Evolutionary conservation across 495 filamentous ascomycete species (phyloP), one percentile per base, ranked within the genome.

Genomic region (Neurospora sp.): DNA sequence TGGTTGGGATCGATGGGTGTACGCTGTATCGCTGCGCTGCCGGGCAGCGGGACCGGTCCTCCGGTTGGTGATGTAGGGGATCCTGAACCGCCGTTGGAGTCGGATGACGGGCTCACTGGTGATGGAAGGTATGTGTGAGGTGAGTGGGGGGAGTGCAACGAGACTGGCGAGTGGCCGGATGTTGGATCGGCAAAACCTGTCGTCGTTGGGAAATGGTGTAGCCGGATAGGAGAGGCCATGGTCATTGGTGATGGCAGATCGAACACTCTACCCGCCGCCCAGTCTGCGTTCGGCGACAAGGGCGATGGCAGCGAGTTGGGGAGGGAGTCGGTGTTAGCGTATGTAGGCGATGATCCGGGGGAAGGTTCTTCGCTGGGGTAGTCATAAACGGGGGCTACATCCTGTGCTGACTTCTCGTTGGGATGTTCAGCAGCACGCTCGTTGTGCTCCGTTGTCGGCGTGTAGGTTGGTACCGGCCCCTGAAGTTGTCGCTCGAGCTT

Each of bases 401-500:
- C 81, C 39, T 83, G 78, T 59, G 81, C 78, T 7, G 75, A 76
- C 74, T 84, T 85, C 68, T 79, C 81, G 12, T 71, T 35, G 27
- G 53, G 53, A 37, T 65, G 35, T 65, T 14, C 53, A 61, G 27
- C 27, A 35, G 72, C 48, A 48, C 73, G 10, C 53, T 73, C 61
- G 38, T 68, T n/a, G 40, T 27, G 31, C 8, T 42, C 38, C 3
- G 53, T 70, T 6, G 75, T 75, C 10, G 77, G 78, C 0, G 75
- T 75, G 73, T 83, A 84, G 16, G 78, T 78, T 22, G 81, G 81
- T 17, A 79, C 79, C 9, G 83, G 76, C 16, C 81, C 82, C 69
- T 81, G 78, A 70, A 83, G 78, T 70, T 85, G 84, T 53, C 79
- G 79, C 14, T 85, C 82, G 20, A 85, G 65, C 74, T 86, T 86